Evolutionary conservation across 176 grass and related monocot genomes (phyloP).

Genomic region (Raddia guianensis): DNA sequence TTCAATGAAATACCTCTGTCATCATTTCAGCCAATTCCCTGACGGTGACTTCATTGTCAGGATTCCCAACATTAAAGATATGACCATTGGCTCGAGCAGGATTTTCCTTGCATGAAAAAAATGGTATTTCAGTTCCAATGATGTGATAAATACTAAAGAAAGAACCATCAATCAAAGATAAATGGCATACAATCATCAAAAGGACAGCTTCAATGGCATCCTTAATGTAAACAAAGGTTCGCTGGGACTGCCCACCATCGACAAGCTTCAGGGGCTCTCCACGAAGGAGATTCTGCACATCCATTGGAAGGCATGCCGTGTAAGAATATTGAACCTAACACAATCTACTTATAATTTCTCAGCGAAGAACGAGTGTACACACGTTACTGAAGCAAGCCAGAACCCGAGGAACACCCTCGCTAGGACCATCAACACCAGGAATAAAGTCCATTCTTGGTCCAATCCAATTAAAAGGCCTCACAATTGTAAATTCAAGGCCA

Average conservation of each 20-base stretch:
- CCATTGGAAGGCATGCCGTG: slow-evolving; percentile 32
- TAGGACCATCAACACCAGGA: slow-evolving; percentile 95
- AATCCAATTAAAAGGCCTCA: slow-evolving; percentile 99
- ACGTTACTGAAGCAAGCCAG: slow-evolving; percentile 99
- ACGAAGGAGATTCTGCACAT: slow-evolving; percentile 83
- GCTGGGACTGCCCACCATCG: slow-evolving; percentile 86
- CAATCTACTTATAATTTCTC: not conserved
- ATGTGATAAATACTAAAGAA: not conserved
- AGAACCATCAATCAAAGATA: not conserved
- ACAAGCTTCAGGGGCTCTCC: slow-evolving; percentile 86
- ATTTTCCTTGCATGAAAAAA: slow-evolving; percentile 59
- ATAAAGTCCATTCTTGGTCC: slow-evolving; percentile 99
- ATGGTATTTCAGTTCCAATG: not conserved
- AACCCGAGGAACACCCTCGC: slow-evolving; percentile 93
- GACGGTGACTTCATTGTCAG: slow-evolving; percentile 94
- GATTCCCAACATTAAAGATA: slow-evolving; percentile 95
- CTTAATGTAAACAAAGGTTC: slow-evolving; percentile 97
- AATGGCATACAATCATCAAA: slow-evolving; percentile 75
- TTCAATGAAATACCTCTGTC: slow-evolving; percentile 55
- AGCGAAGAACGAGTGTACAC: slow-evolving; percentile 4
- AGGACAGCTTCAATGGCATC: slow-evolving; percentile 98
- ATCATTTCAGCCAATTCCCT: slow-evolving; percentile 90
- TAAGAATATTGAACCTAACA: slow-evolving; percentile 10
- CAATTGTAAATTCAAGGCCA: slow-evolving; percentile 87
- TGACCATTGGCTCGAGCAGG: slow-evolving; percentile 85